Conservation (phyloP, 306 rosid species). For the Cicer cuneatum region DNA sequence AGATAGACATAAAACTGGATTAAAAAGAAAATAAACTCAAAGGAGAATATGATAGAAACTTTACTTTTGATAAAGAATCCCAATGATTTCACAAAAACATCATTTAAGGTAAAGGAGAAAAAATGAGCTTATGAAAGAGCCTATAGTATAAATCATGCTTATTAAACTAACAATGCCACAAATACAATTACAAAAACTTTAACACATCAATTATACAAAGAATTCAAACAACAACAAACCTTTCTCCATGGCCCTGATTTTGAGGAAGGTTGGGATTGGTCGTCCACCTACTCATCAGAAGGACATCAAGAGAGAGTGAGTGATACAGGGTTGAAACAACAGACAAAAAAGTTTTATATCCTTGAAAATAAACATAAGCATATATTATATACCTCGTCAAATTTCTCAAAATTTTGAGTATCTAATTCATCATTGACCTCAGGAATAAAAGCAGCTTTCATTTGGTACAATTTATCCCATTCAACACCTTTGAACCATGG, state of each 20-base stretch:
- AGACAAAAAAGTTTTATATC: slow-evolving; percentile 34
- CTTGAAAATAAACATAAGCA: slow-evolving; percentile 20
- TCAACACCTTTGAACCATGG: slow-evolving; percentile 93
- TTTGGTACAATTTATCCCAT: slow-evolving; percentile 91
- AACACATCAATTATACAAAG: slow-evolving; percentile 21
- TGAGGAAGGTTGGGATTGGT: slow-evolving; percentile 74
- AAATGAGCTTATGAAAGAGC: slow-evolving; percentile 32
- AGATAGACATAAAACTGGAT: slow-evolving; percentile 18
- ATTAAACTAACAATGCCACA: slow-evolving; percentile 13
- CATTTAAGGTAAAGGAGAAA: slow-evolving; percentile 31
- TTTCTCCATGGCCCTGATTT: slow-evolving; percentile 99
- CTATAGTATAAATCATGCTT: slow-evolving; percentile 33
- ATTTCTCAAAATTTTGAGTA: slow-evolving; percentile 99
- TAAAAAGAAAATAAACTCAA: background rate
- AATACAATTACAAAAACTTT: slow-evolving; percentile 5
- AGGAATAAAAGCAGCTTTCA: slow-evolving; percentile 97
- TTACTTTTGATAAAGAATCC: slow-evolving; percentile 9
- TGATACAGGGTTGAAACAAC: slow-evolving; percentile 43
- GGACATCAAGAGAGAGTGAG: slow-evolving; percentile 31
- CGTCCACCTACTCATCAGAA: slow-evolving; percentile 65
- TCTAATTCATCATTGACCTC: slow-evolving; percentile 97
- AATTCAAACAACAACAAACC: slow-evolving; percentile 61
- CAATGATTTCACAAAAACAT: slow-evolving; percentile 13
- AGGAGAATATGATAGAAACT: slow-evolving; percentile 2
- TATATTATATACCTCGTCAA: slow-evolving; percentile 77